Percentiles rank a stretch among this genome's conserved stretches.
phyloP scores from a whole-genome alignment of 2,329 filamentous ascomycete species.

The Lasiodiplodia theobromae region DNA sequence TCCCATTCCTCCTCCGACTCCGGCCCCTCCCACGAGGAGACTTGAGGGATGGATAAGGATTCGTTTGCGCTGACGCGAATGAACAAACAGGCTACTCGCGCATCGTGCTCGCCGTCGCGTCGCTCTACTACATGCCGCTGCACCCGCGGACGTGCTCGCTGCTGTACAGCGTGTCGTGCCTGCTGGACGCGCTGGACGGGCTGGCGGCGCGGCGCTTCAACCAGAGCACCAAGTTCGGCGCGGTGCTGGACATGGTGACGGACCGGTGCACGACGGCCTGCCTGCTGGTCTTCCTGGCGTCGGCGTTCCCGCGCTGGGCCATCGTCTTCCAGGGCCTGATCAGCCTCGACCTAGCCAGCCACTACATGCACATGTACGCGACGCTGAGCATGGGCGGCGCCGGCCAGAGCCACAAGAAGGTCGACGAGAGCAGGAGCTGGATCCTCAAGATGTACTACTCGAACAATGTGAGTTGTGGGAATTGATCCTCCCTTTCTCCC shows the following conservation, averaged over 20 bases:
- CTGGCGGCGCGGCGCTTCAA: slow-evolving; percentile 86
- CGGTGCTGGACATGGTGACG: slow-evolving; percentile 98
- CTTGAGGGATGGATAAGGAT: not conserved
- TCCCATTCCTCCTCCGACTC: not conserved
- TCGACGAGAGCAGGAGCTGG: slow-evolving; percentile 87
- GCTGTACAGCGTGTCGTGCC: slow-evolving; percentile 90
- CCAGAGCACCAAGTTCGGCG: slow-evolving; percentile 94
- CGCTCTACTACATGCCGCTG: slow-evolving; percentile 98
- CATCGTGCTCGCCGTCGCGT: slow-evolving; percentile 74
- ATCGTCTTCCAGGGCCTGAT: slow-evolving; percentile 95
- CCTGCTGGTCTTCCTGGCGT: slow-evolving; percentile 90
- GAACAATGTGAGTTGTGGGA: slow-evolving; percentile 76
- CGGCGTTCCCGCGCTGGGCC: slow-evolving; percentile 91
- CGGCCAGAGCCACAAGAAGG: slow-evolving; percentile 86
- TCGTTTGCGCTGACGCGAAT: not conserved
- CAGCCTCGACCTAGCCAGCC: slow-evolving; percentile 89
- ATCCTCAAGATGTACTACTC: slow-evolving; percentile 95
- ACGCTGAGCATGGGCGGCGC: slow-evolving; percentile 86
- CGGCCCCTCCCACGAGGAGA: not conserved
- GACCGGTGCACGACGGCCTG: slow-evolving; percentile 97
- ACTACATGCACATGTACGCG: slow-evolving; percentile 99
- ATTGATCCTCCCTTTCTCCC: not conserved
- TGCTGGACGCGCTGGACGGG: slow-evolving; percentile 94
- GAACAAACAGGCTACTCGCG: slow-evolving; percentile 54
- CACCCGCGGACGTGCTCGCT: slow-evolving; percentile 95